phyloP scores from a whole-genome alignment of 768 basidiomycete genomes.

The Trametes cingulata region DNA sequence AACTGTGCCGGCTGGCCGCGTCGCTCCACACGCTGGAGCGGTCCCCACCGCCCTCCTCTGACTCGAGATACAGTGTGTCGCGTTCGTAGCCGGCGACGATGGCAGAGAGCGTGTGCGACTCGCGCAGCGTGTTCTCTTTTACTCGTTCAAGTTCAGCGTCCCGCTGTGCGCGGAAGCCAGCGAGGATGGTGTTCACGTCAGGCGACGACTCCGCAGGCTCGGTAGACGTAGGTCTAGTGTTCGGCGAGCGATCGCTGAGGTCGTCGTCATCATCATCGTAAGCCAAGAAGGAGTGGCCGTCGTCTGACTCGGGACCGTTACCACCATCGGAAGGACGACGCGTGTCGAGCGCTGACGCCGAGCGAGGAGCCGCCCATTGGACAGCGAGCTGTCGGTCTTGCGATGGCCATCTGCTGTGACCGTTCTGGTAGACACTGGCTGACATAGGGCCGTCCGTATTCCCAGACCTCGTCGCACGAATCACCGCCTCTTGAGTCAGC shows the following conservation, averaged over 20 bases:
- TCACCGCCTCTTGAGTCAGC: constrained; percentile 16
- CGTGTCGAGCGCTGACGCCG: constrained; percentile 23
- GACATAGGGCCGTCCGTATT: constrained; percentile 13
- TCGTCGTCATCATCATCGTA: constrained; percentile 23
- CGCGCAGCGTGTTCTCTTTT: constrained; percentile 1
- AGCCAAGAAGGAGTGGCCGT: constrained; percentile 11
- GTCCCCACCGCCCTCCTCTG: constrained; percentile 34
- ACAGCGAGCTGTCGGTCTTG: constrained; percentile 18
- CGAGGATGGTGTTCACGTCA: constrained; percentile 15
- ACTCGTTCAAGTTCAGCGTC: neutral
- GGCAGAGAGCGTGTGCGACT: constrained; percentile 15
- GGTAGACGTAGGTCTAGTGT: constrained; percentile 4
- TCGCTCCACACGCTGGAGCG: constrained; percentile 48
- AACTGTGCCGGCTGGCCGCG: constrained; percentile 45
- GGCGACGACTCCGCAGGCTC: constrained; percentile 16
- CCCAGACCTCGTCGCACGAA: neutral
- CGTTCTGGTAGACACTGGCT: constrained; percentile 15
- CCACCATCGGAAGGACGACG: neutral
- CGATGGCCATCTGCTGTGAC: constrained; percentile 18
- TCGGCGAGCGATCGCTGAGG: constrained; percentile 11
- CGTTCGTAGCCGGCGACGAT: constrained; percentile 20
- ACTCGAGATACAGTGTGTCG: constrained; percentile 19
- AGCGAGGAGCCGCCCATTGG: constrained; percentile 30
- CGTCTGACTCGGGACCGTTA: neutral
- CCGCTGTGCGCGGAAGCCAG: constrained; percentile 11